Base-by-base conservation (phyloP, 2,329 filamentous ascomycete species). In the Penicillium sclerotiorum region DNA sequence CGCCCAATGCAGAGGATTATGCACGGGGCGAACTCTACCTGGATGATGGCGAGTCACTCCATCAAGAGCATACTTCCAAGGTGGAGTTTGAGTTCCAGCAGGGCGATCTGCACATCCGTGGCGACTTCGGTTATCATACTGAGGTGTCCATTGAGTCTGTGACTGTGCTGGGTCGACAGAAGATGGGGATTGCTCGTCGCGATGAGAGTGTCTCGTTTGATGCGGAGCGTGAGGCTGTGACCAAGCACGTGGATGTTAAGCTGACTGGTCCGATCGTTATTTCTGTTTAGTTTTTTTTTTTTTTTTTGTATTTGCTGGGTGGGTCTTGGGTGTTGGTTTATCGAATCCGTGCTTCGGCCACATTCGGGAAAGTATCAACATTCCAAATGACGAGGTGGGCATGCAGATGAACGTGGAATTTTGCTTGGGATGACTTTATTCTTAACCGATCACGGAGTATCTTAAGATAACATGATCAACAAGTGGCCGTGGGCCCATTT, bases 11-110 rank as follows among this genome's bases (percentile, higher is more conserved):
- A 1, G 73, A 86, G 44, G 87, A 86, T 3, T 81, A 73, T 6
- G 90, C 90, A 0, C 68, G 64, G 1, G 90, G 90, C 0, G 75
- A 77, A 44, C 74, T 94, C 49, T 94, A 92, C 66, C 72, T 94
- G 5, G 90, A 94, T 58, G 89, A 95, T 53, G 90, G 90, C 8
- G 83, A 85, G 50, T 84, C 80, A 21, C 60, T 92, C 42, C 73
- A 81, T 50, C 88, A 88, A 68, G 37, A 41, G 2, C 40, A 49
- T 1, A 81, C 77, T n/a, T 82, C 78, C 6, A 73, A 81, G 47
- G 76, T 91, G 45, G 68, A 73, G 12, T 88, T 92, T 58, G 59
- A 65, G 8, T 92, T 83, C 63, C 71, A 77, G 38, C 65, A 77
- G 2, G 80, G 80, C 27, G 60, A 63, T 50, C 74, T 68, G 27